Base-by-base conservation (phyloP, 768 basidiomycete species). In the Boletus sp. region DNA sequence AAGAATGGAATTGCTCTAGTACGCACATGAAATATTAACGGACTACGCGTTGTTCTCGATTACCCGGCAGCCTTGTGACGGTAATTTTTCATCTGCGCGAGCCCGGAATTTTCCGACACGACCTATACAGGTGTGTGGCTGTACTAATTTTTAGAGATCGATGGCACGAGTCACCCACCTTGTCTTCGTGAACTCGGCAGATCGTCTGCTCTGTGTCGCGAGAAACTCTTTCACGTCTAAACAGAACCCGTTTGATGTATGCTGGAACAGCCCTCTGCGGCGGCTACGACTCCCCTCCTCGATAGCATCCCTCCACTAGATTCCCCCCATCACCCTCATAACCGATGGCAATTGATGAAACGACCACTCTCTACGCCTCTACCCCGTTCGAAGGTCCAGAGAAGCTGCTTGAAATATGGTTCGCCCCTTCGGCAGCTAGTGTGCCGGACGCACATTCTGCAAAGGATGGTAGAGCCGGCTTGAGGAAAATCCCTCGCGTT, bases 401-500 rank as follows among this genome's bases (percentile, higher is more conserved):
- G 77, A 96, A 96, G 71, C 83, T 98, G 41, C 83, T 98, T 46
- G 97, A 99, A 77, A 84, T 98, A 49, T 98, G 97, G 97, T 98
- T 98, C 75, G 86, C 90, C 1, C 92, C 93, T 12, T 87, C 87
- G 8, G 75, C 86, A 6, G 78, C 81, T 9, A 73, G 80, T 29
- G 77, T 91, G 9, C 83, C 85, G 35, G 77, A 75, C 60, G 74
- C 77, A 41, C 71, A 69, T 15, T 60, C 62, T 42, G 62, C 71
- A 47, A 61, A 48, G 45, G 73, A 76, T 60, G 78, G 74, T 68
- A 84, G 80, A 71, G 73, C 74, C 20, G 97, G 97, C 37, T 81
- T 99, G 45, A 79, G 95, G 56, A 82, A 78, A 63, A 86, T 99
- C 35, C 79, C 84, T 63, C 79, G 86, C 57, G 73, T 78, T 32